Evolutionary conservation across 2,329 filamentous ascomycete genomes (phyloP).

Genomic region (Fusarium fracticaudum): DNA sequence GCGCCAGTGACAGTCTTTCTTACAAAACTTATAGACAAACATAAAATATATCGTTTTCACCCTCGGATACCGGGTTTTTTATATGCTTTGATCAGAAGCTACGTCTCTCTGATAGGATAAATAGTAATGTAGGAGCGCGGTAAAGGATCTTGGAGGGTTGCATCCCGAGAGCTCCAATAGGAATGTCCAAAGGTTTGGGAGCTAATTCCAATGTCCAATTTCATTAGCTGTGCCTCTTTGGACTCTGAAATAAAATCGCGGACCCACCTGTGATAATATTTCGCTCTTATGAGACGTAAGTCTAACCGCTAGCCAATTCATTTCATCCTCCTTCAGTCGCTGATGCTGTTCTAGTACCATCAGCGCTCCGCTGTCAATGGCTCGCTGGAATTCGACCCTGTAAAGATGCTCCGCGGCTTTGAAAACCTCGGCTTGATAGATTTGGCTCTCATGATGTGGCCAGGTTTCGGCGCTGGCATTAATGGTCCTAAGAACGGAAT

Average conservation of each 20-base stretch:
- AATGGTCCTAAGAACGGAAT: not conserved
- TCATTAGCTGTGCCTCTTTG: not conserved
- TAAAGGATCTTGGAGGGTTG: not conserved
- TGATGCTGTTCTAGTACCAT: not conserved
- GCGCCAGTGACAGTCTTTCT: too few relatives aligned
- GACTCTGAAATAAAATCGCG: fast-evolving
- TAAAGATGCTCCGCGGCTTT: not conserved
- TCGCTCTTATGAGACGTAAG: not conserved
- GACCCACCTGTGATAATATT: not conserved
- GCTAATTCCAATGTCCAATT: not conserved
- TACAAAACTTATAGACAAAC: too few relatives aligned
- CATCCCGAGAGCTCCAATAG: not conserved
- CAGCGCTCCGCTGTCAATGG: not conserved
- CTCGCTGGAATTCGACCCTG: not conserved
- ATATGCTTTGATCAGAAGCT: not conserved
- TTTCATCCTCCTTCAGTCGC: not conserved
- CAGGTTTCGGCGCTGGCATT: not conserved
- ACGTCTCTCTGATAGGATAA: not conserved
- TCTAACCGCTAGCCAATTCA: not conserved
- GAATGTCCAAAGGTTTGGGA: not conserved
- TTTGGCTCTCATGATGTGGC: not conserved
- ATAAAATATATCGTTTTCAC: fast-evolving
- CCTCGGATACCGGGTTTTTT: not conserved
- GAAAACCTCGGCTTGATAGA: not conserved
- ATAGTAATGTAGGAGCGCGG: not conserved